Conservation (phyloP, 768 basidiomycete genomes). For the Postia placenta region DNA sequence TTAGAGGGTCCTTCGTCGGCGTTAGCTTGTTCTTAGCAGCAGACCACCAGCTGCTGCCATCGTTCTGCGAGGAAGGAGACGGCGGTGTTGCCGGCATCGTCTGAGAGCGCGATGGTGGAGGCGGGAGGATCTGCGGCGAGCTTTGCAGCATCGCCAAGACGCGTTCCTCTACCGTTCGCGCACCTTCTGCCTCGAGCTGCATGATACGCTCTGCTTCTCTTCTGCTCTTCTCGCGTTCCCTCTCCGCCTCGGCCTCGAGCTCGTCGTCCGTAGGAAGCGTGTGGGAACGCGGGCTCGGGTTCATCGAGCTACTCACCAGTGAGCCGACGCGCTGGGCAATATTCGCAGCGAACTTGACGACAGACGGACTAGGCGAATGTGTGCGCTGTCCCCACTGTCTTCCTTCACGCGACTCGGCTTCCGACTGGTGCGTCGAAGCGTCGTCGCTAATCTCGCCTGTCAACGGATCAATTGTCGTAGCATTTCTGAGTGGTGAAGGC, state of each 20-base stretch:
- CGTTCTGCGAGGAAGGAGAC: conserved; percentile 48
- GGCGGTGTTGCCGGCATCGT: conserved; percentile 23
- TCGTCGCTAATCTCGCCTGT: conserved; percentile 38
- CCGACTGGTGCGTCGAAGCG: conserved; percentile 19
- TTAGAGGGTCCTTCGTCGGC: conserved; percentile 75
- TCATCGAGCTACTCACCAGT: conserved; percentile 48
- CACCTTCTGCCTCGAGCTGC: conserved; percentile 55
- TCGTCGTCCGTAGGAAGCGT: conserved; percentile 64
- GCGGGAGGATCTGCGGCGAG: conserved; percentile 32
- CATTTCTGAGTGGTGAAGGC: conserved; percentile 69
- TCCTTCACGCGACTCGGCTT: conserved; percentile 42
- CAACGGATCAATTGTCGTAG: conserved; percentile 47
- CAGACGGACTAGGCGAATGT: conserved; percentile 63
- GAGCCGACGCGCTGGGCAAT: conserved; percentile 71
- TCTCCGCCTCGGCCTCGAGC: conserved; percentile 73
- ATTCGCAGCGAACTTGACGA: conserved; percentile 67
- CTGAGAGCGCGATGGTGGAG: conserved; percentile 58
- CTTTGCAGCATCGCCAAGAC: conserved; percentile 64
- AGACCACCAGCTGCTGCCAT: conserved; percentile 72
- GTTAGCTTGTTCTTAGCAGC: conserved; percentile 71
- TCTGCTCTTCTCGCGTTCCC: conserved; percentile 70
- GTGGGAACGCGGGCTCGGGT: conserved; percentile 23
- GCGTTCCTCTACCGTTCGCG: conserved; percentile 61
- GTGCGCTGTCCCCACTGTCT: conserved; percentile 39
- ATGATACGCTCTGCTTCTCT: conserved; percentile 77